Evolutionary conservation across 108 stramenopile species (phyloP), one percentile per base, ranked within the genome.

Genomic region (Tribonema minus): DNA sequence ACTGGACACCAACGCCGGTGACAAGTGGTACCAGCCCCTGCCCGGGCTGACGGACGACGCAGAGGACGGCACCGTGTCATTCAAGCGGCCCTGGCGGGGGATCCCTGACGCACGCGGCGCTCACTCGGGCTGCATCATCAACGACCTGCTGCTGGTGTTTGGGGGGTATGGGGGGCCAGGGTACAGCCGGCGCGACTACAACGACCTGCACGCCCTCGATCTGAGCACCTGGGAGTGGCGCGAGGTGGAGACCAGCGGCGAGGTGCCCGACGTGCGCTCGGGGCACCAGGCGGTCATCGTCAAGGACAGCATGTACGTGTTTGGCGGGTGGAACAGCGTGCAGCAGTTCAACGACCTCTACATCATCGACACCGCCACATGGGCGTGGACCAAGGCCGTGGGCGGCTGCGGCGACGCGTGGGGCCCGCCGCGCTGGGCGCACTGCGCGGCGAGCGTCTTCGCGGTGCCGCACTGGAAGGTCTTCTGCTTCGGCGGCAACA

Each of bases 381-480:
- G 91, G 91, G 75, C 86, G 31, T 70, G 67, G 68, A 63, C 81
- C 30, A 80, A 82, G 62, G 68, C 81, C 23, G 85, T 71, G 80
- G 85, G 40, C 77, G 85, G 59, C 39, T 76, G 74, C 29, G 84
- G 81, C 26, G 82, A 71, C 9, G 30, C 67, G 1, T 90, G 88
- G 89, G 90, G 90, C 25, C 81, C 88, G 20, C 85, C 79, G 12
- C 86, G 91, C 30, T 92, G 91, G 91, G 88, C 89, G 73, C 89
- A 89, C 67, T 67, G 88, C 29, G 90, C 90, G 1, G 81, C 89
- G n/a, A 80, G 87, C 15, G 90, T 92, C 20, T 79, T 80, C 33
- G 90, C 92, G 20, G 90, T 92, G 3, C 92, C 92, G 0, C 80
- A 91, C 70, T 90, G 89, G 89, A 91, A 91, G 46, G 82, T 92